Base-by-base conservation (phyloP, 164 flowering plant species). In the Vitis riparia region DNA sequence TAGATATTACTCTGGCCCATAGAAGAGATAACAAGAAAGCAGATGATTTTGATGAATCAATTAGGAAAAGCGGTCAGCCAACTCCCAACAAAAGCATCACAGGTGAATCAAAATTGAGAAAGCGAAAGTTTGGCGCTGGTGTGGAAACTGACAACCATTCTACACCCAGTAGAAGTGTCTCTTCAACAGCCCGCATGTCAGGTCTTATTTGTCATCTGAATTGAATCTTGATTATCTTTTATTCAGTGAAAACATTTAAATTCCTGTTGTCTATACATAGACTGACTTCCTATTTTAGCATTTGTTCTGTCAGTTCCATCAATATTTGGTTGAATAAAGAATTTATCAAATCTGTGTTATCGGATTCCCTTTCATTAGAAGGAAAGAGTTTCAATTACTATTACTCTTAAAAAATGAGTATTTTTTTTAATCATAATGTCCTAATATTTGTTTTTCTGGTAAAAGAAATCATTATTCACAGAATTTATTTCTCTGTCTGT, bases 71-170 rank as follows among this genome's bases (percentile, higher is more conserved):
- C 53, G 74, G 47, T 59, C 66, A 15, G 6, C 30, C 69, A 67
- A 52, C 68, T 55, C 52, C 73, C 47, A 59, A 51, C 2, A 78
- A 71, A 57, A 66, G 68, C 50, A 56, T 47, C 19, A 51, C 61
- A 19, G 50, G 9, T 44, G 62, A 49, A 55, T 71, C 82, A 44
- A 86, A 81, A 61, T 66, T 88, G 77, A 83, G 86, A 79, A 86
- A 69, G 73, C 77, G 97, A 65, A 93, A 85, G 72, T 48, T 60
- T 47, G 27, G 23, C 37, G 70, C 52, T 32, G 60, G 65, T 49
- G 73, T 61, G 19, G 64, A 56, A 68, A 17, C 51, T 14, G 55
- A 6, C 27, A 71, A 71, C 51, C 47, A 47, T 57, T 63, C 75
- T 17, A 17, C 44, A 14, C 2, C 53, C 5, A 13, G 58, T 56